A percentile compares a stretch with the other conserved stretches of the same genome.
These are phyloP conservation scores for Candida anglica DNA, from an alignment of 805 yeast genomes.

Conservation along the genomic window DNA sequence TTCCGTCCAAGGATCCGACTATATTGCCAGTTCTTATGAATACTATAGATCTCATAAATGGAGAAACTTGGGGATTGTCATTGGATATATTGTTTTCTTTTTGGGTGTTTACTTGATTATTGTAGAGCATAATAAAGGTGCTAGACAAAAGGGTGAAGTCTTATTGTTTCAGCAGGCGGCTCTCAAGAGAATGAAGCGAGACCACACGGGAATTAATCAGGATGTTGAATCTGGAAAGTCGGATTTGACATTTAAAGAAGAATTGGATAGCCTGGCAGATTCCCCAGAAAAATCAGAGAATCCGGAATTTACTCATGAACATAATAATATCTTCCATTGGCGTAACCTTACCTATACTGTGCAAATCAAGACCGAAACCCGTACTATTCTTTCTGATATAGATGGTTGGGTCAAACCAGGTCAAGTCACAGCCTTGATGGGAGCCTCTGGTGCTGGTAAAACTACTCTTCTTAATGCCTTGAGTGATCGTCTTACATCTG, in stretches of 20 bases:
- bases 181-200: conserved; percentile 43
- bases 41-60: conserved; percentile 49
- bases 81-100: conserved; percentile 55
- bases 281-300: background rate
- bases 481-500: conserved; percentile 17
- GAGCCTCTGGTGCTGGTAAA: conserved; percentile 46
- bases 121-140: conserved; percentile 57
- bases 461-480: conserved; percentile 42
- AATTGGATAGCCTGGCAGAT: background rate
- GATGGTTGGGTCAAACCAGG: conserved; percentile 87
- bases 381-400: conserved; percentile 59
- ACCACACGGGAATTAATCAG: conserved; percentile 23
- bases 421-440: conserved; percentile 72
- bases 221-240: conserved; percentile 7
- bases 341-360: conserved; percentile 69
- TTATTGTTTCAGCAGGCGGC: conserved; percentile 53
- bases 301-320: background rate
- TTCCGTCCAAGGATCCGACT: conserved; percentile 21
- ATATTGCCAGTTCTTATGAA: conserved; percentile 35
- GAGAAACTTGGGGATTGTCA: conserved; percentile 61
- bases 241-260: background rate
- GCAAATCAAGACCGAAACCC: conserved; percentile 53
- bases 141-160: conserved; percentile 69
- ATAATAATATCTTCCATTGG: conserved; percentile 72
- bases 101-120: conserved; percentile 48